Evolutionary conservation across 176 grass and related monocot species (phyloP).

Genomic region (Bolboschoenus planiculmis): DNA sequence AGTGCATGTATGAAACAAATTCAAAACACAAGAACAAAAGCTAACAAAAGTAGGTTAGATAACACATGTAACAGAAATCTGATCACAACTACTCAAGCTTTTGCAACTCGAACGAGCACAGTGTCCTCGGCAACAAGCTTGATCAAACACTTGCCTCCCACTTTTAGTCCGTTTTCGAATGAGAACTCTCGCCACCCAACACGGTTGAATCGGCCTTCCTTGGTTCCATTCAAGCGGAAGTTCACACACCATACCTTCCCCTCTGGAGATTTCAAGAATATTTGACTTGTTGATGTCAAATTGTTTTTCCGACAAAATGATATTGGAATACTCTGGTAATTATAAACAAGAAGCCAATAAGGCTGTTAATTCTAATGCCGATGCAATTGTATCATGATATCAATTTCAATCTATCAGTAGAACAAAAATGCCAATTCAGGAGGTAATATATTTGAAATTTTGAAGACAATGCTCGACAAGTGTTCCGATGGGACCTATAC

Average conservation of each 20-base stretch:
- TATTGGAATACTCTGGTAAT: not conserved
- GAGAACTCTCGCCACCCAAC: not conserved
- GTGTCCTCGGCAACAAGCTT: not conserved
- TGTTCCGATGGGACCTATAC: not conserved
- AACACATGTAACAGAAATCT: not conserved
- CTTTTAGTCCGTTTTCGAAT: conserved; percentile 3
- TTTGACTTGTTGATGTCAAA: not conserved
- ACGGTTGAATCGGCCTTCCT: not conserved
- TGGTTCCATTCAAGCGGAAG: not conserved
- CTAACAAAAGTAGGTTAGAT: not conserved
- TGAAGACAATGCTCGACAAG: not conserved
- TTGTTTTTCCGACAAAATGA: not conserved
- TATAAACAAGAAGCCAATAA: not conserved
- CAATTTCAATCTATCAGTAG: not conserved
- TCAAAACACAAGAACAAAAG: not conserved
- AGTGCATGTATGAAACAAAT: not conserved
- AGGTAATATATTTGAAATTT: not conserved
- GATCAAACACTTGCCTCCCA: not conserved
- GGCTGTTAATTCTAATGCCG: too few species aligned
- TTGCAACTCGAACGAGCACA: not conserved
- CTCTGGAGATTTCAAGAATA: not conserved
- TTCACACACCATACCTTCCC: not conserved
- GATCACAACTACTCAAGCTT: not conserved
- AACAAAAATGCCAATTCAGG: not conserved
- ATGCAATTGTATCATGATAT: too few species aligned